phyloP scores from a whole-genome alignment of 2,329 filamentous ascomycete genomes.

The Neopestalotiopsis sp. region DNA sequence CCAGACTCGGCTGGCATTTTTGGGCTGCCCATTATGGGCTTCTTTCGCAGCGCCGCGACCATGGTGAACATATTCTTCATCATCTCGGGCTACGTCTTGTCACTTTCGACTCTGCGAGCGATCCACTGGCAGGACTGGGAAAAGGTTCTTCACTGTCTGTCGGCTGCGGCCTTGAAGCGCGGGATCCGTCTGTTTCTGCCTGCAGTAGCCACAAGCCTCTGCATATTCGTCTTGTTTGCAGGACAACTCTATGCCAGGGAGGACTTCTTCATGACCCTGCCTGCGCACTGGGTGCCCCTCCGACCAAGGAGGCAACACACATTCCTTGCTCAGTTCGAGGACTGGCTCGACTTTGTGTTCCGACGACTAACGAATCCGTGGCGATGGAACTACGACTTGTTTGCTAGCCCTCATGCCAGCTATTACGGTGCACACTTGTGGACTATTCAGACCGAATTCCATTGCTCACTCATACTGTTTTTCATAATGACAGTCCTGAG shows the following conservation, averaged over 20 bases:
- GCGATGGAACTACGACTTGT: not conserved
- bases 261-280: not conserved
- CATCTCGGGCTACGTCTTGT: not conserved
- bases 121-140: not conserved
- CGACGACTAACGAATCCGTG: not conserved
- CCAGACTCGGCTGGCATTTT: not conserved
- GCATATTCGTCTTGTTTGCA: not conserved
- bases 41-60: not conserved
- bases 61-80: constrained; percentile 5
- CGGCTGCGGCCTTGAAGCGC: not conserved
- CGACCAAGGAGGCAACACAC: not conserved
- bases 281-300: not conserved
- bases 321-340: not conserved
- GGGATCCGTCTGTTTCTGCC: not conserved
- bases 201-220: not conserved
- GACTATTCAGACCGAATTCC: not conserved
- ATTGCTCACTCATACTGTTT: not conserved
- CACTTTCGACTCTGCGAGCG: not conserved
- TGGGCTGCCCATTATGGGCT: not conserved
- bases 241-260: not conserved
- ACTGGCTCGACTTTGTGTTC: not conserved
- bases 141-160: not conserved
- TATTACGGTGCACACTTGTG: not conserved
- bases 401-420: not conserved
- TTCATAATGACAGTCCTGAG: not conserved